Base-by-base conservation (phyloP, 352 stramenopile genomes). In the Globisporangium spiculum region DNA sequence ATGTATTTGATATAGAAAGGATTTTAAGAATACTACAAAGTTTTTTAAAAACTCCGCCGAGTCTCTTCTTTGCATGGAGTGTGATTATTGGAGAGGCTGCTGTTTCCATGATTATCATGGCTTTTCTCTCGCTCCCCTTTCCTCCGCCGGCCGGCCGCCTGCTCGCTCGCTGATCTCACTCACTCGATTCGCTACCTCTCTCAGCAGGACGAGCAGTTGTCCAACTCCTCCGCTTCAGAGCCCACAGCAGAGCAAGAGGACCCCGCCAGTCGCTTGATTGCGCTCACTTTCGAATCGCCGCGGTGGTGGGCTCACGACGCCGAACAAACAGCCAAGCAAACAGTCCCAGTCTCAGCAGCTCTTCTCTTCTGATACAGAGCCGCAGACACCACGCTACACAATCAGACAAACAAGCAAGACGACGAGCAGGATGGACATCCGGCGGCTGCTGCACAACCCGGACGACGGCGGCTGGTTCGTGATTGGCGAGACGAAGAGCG, bases 391-490 rank as follows among this genome's bases (percentile, higher is more conserved):
- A 36, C 44, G 10, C 24, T 24, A 38, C 26, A 46, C 14, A 63
- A 10, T 41, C 10, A 24, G 41, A 18, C 50, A 20, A 41, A 38
- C 18, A 26, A 7, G 32, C 57, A 60, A 14, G 22, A 63, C 41
- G 20, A 53, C 26, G 41, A 60, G 22, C 32, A 41, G 34, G 48
- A 93, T 93, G 84, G 84, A 93, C 48, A 88, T 93, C 67, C 81
- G 80, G 27, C 84, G 84, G 27, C 67, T 93, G 66, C 83, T 93
- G 20, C 83, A 90, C 78, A 88, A 91, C 75, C 83, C 83, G 20
- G 83, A 93, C 41, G 84, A 93, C 57, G 84, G 84, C 26, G 79
- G 82, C 54, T 93, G 84, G 84, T 86, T 89, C 65, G 85, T 91
- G 57, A 91, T 93, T 68, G 83, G 84, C 44, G 84, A 91, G 69